These are phyloP conservation scores for Paraglomus occultum DNA, from an alignment of 192 early-diverging fungal species.

Conservation along the genomic window DNA sequence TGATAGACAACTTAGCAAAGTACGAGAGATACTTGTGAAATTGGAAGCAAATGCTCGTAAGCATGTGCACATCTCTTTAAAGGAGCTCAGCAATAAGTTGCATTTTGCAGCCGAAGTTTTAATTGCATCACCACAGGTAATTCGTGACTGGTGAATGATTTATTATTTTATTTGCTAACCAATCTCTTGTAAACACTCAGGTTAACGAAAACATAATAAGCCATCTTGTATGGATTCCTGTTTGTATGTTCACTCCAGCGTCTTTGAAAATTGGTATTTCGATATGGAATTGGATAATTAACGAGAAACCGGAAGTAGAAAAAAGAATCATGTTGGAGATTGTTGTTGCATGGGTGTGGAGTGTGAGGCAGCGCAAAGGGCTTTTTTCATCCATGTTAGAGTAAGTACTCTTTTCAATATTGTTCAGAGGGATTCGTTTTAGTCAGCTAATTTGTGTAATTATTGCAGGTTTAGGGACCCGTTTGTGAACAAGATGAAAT, in stretches of 20 bases:
- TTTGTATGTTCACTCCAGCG: constrained; percentile 73
- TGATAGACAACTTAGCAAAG: not conserved
- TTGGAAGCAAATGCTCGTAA: constrained; percentile 5
- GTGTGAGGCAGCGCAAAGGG: constrained; percentile 73
- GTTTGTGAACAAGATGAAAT: constrained; percentile 90
- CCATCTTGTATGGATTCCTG: constrained; percentile 84
- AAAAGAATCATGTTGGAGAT: constrained; percentile 83
- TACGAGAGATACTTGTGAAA: not conserved
- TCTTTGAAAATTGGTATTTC: constrained; percentile 79
- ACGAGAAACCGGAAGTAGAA: constrained; percentile 68
- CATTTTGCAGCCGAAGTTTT: constrained; percentile 55
- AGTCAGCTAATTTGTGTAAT: not conserved
- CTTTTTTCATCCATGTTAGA: constrained; percentile 66
- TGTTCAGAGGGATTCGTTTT: not conserved
- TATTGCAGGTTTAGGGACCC: constrained; percentile 60
- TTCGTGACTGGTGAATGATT: constrained; percentile 20
- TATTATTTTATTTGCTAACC: constrained; percentile 17
- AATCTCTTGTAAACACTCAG: constrained; percentile 24
- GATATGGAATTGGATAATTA: constrained; percentile 90
- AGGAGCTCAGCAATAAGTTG: constrained; percentile 49
- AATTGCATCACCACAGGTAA: constrained; percentile 38
- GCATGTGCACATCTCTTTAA: constrained; percentile 36
- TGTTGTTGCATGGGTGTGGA: constrained; percentile 80
- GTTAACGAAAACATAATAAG: constrained; percentile 75
- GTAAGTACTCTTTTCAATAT: constrained; percentile 31